phyloP scores from a whole-genome alignment of 225 moss, liverwort and hornwort genomes.

The Neckera pumila region DNA sequence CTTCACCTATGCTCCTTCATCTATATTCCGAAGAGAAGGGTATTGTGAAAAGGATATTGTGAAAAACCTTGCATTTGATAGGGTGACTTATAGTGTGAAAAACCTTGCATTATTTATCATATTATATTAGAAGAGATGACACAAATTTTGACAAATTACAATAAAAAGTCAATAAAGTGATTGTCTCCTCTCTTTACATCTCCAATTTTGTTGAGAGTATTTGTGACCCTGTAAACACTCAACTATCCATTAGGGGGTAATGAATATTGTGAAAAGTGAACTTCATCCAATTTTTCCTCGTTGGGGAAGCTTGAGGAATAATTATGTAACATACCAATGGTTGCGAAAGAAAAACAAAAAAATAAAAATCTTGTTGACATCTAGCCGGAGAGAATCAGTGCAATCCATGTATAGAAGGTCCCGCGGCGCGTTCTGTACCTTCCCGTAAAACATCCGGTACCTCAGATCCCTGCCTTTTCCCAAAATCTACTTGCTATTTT shows the following conservation, averaged over 20 bases:
- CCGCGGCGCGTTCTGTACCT: background rate
- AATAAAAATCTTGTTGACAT: background rate
- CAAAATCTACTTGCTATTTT: background rate
- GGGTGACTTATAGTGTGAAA: too few species aligned
- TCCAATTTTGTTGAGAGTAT: background rate
- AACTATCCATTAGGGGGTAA: rapidly evolving
- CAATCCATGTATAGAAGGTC: background rate
- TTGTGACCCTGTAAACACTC: background rate
- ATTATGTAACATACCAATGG: background rate
- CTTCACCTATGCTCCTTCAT: too few species aligned
- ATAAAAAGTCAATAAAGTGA: background rate
- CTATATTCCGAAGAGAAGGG: too few species aligned
- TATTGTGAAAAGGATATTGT: too few species aligned
- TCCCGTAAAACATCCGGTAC: background rate
- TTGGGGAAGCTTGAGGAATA: background rate
- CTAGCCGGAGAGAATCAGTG: background rate
- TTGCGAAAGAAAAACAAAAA: background rate
- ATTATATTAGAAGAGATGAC: background rate
- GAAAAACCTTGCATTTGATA: too few species aligned
- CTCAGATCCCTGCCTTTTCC: background rate
- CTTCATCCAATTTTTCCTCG: background rate
- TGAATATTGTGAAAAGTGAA: background rate
- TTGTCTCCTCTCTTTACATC: background rate
- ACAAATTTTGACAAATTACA: background rate
- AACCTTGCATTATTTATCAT: background rate